These are phyloP conservation scores for Amanita rimosa DNA, from an alignment of 768 basidiomycete species.

Conservation along the genomic window DNA sequence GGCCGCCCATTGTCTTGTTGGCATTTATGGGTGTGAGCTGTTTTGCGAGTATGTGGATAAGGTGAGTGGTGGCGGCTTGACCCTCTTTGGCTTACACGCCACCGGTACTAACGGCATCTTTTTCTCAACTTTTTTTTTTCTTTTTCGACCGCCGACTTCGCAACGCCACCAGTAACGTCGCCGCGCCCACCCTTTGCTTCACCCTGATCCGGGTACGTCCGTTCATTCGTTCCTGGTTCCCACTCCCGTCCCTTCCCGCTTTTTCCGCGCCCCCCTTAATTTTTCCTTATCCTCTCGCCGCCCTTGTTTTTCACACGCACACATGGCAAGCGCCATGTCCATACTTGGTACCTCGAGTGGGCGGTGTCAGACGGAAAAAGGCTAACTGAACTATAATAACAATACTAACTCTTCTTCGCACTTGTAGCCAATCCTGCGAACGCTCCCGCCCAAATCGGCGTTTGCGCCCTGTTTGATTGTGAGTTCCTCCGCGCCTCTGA, in stretches of 20 bases:
- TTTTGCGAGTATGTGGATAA: conserved; percentile 99
- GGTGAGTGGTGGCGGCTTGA: conserved; percentile 26
- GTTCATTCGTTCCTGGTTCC: conserved; percentile 1
- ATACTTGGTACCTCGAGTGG: neutral
- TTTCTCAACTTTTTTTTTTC: conserved; percentile 8
- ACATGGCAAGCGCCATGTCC: neutral
- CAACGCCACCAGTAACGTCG: conserved; percentile 63
- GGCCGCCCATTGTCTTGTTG: conserved; percentile 77
- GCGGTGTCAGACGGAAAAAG: neutral
- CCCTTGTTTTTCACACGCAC: neutral
- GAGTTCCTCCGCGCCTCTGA: conserved; percentile 18
- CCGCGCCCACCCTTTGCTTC: conserved; percentile 95
- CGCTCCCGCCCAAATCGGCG: conserved; percentile 72
- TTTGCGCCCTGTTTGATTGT: conserved; percentile 92
- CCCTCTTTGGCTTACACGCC: neutral
- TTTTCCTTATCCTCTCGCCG: neutral
- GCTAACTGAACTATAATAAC: too few species aligned
- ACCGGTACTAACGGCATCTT: neutral
- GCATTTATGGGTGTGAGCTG: conserved; percentile 95
- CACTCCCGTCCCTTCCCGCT: neutral
- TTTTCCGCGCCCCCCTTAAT: neutral
- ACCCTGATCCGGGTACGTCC: conserved; percentile 78
- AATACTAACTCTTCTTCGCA: neutral
- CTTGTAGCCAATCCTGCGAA: conserved; percentile 81
- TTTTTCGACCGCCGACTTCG: conserved; percentile 7